These are phyloP conservation scores for Crucibulum cyathiforme DNA, from an alignment of 1,284 basidiomycete species.

Conservation along the genomic window DNA sequence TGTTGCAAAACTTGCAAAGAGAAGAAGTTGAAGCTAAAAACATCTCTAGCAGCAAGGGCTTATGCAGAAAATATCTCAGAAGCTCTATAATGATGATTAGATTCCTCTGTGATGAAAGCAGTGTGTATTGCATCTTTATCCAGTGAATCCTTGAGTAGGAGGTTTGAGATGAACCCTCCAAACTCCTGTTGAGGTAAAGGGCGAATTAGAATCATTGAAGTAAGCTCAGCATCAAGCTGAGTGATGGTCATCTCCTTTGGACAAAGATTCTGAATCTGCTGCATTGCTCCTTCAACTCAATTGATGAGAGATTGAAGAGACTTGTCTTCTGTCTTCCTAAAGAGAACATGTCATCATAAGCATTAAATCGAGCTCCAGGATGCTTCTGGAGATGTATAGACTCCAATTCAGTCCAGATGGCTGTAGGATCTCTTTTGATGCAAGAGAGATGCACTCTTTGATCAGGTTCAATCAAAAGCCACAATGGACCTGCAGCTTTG, in stretches of 20 bases:
- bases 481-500: slow-evolving; percentile 26
- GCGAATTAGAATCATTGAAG: slow-evolving; percentile 12
- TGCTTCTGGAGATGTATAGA: slow-evolving; percentile 23
- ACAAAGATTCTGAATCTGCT: slow-evolving; percentile 29
- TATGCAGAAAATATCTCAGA: not conserved
- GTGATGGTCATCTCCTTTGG: slow-evolving; percentile 24
- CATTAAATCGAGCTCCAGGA: slow-evolving; percentile 34
- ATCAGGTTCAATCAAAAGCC: slow-evolving; percentile 19
- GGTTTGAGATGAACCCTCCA: slow-evolving; percentile 19
- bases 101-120: slow-evolving; percentile 30
- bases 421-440: slow-evolving; percentile 22
- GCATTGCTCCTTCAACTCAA: slow-evolving; percentile 26
- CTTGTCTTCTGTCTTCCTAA: slow-evolving; percentile 33
- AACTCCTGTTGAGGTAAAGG: slow-evolving; percentile 17
- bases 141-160: slow-evolving; percentile 27
- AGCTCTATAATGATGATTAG: slow-evolving; percentile 3
- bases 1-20: not conserved
- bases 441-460: slow-evolving; percentile 27
- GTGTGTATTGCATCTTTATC: slow-evolving; percentile 19
- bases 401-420: slow-evolving; percentile 30
- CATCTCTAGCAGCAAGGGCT: not conserved
- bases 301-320: slow-evolving; percentile 28
- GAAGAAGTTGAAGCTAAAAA: not conserved
- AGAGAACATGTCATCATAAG: slow-evolving; percentile 38
- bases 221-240: slow-evolving; percentile 27